Percentiles rank a stretch among this genome's conserved stretches.
Evolutionary conservation across 352 stramenopile species (phyloP).

Genomic region (Globisporangium viniferum): DNA sequence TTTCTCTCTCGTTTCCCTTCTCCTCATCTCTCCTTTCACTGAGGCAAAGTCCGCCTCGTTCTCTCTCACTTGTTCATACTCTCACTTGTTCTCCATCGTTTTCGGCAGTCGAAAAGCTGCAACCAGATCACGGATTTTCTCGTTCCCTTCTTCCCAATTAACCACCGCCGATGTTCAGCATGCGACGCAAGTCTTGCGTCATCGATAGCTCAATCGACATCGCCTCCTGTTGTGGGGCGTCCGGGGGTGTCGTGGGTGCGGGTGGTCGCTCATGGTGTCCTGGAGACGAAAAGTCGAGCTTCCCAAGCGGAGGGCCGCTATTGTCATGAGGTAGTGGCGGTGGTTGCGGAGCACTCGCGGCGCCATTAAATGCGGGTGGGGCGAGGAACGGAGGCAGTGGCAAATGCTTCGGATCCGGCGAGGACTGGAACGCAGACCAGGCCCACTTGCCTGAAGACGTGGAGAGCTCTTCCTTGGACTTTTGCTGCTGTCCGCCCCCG

Average conservation of each 20-base stretch:
- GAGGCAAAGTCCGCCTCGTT: not conserved
- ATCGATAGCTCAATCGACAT: slow-evolving; percentile 69
- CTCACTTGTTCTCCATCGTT: not conserved
- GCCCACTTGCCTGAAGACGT: slow-evolving; percentile 63
- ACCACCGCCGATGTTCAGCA: slow-evolving; percentile 74
- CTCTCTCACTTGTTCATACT: not conserved
- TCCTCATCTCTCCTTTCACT: not conserved
- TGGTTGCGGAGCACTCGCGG: slow-evolving; percentile 20
- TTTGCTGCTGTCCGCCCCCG: slow-evolving; percentile 18
- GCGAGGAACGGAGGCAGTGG: slow-evolving; percentile 72
- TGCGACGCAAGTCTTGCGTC: slow-evolving; percentile 72
- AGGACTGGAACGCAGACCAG: slow-evolving; percentile 83
- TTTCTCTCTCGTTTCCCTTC: not conserved
- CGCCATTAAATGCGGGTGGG: slow-evolving; percentile 14
- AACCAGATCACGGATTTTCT: not conserved
- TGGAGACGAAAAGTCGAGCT: slow-evolving; percentile 5
- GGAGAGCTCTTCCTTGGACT: slow-evolving; percentile 55
- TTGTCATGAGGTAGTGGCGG: slow-evolving; percentile 20
- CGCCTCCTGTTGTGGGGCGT: not conserved
- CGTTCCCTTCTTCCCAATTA: slow-evolving; percentile 12
- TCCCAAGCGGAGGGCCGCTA: slow-evolving; percentile 20
- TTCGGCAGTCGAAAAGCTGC: not conserved
- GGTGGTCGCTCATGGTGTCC: slow-evolving; percentile 18
- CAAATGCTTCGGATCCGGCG: slow-evolving; percentile 65
- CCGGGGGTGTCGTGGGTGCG: slow-evolving; percentile 34